Conservation (phyloP, 75 land plant species). For the Picea glauca region DNA sequence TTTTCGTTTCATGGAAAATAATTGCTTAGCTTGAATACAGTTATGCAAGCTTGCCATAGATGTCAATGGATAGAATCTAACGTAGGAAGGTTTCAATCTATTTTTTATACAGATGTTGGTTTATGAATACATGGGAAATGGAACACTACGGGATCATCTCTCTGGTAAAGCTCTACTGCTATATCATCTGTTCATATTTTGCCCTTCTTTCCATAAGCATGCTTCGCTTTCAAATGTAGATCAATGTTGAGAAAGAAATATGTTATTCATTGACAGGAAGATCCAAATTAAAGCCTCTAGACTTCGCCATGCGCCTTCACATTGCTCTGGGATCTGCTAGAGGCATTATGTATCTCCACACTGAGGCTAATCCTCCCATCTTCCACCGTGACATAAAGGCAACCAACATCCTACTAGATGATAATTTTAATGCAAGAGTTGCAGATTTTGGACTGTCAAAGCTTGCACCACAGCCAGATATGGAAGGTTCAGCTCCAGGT, state of each 20-base stretch:
- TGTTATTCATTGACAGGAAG: slow-evolving; percentile 16
- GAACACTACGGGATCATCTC: slow-evolving; percentile 32
- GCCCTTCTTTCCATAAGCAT: no score
- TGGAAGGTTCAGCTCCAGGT: slow-evolving; percentile 46
- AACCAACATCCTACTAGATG: slow-evolving; percentile 36
- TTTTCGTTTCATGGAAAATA: no score
- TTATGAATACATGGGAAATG: slow-evolving; percentile 53
- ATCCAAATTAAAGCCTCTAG: slow-evolving; percentile 21
- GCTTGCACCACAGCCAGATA: slow-evolving; percentile 74
- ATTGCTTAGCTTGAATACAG: not conserved
- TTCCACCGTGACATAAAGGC: slow-evolving; percentile 67
- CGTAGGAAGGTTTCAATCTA: not conserved
- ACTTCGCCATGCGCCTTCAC: slow-evolving; percentile 39
- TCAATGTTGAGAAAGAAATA: no score
- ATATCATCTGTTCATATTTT: not conserved
- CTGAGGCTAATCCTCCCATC: slow-evolving; percentile 69
- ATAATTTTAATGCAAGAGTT: slow-evolving; percentile 47
- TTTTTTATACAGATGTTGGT: slow-evolving; percentile 37
- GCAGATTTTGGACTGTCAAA: slow-evolving; percentile 70
- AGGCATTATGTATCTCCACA: slow-evolving; percentile 66
- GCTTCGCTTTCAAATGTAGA: no score
- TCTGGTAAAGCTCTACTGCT: slow-evolving; percentile 14
- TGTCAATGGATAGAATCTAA: not conserved
- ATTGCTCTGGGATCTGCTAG: slow-evolving; percentile 53
- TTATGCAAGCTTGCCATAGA: not conserved